Base-by-base conservation (phyloP, 2,329 filamentous ascomycete species). In the Aspergillus pseudoviridinutans region DNA sequence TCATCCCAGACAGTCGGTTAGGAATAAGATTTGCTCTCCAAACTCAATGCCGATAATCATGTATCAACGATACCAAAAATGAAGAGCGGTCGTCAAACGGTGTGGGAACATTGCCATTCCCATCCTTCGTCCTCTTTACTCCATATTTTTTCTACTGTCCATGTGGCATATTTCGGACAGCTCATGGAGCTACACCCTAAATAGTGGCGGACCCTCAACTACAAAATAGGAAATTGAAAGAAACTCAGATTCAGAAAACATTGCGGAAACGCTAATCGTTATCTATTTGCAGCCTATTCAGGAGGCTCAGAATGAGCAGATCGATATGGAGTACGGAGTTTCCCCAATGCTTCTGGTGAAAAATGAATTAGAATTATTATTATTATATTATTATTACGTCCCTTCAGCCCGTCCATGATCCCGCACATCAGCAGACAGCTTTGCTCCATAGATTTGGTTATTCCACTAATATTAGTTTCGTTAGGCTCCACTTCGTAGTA, bases 91-190 rank as follows among this genome's bases (percentile, higher is more conserved):
- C 22, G 8, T 24, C 4, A 4, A 44, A 44, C 42, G 42, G 42
- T 22, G 42, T 9, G 42, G 42, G 42, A 44, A 17, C 32, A 44
- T 24, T 6, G 22, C n/a, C 20, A 7, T n/a, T 35, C 32, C 32
- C 17, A 12, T 12, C 32, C 41, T 8, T 4, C 6, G 42, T 20
- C 20, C 20, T 44, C n/a, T 17, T 17, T 22, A 22, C 17, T 44
- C 41, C 41, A 10, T 32, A 44, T 9, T 9, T 29, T 29, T 12
- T 8, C 42, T 2, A 24, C n/a, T 35, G 20, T 53, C 59, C 57
- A 59, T 61, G 59, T 61, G 59, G 59, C 59, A 57, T 52, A 47
- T 41, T 35, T 32, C 27, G 49, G 54, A 58, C 44, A 49, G 51
- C 42, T 35, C 38, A 46, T 41, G 51, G 49, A 58, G 42, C 42